These are phyloP conservation scores for Podospora australis DNA, from an alignment of 495 filamentous ascomycete genomes.

Conservation along the genomic window DNA sequence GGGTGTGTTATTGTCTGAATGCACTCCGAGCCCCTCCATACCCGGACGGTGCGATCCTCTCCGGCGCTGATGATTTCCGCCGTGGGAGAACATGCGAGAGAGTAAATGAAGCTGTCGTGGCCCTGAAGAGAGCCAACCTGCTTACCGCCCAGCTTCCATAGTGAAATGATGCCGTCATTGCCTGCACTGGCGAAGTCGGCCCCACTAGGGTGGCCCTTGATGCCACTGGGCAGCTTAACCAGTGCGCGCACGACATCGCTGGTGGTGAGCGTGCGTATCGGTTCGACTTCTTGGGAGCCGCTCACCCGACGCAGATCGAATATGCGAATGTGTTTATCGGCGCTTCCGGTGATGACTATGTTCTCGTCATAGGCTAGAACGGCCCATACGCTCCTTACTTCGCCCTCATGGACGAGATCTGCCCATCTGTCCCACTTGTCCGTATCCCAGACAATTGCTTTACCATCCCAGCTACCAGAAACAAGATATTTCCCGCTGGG, in stretches of 20 bases:
- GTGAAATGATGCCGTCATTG: slow-evolving; percentile 77
- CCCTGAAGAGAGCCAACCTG: slow-evolving; percentile 70
- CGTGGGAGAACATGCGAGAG: slow-evolving; percentile 65
- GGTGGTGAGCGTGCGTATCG: slow-evolving; percentile 68
- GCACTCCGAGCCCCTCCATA: slow-evolving; percentile 79
- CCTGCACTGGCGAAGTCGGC: slow-evolving; percentile 85
- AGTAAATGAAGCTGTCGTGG: slow-evolving; percentile 95
- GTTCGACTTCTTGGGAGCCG: slow-evolving; percentile 61
- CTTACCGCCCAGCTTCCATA: slow-evolving; percentile 73
- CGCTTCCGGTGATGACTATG: slow-evolving; percentile 84
- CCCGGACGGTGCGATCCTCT: slow-evolving; percentile 83
- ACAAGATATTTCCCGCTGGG: slow-evolving; percentile 65
- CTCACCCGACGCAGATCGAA: slow-evolving; percentile 64
- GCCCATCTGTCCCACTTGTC: slow-evolving; percentile 62
- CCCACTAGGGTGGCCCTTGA: slow-evolving; percentile 60
- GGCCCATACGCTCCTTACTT: slow-evolving; percentile 74
- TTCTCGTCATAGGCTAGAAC: slow-evolving; percentile 76
- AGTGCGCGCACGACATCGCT: slow-evolving; percentile 82
- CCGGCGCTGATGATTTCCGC: slow-evolving; percentile 87
- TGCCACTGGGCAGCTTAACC: slow-evolving; percentile 60
- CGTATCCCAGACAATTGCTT: slow-evolving; percentile 70
- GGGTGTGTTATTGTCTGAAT: slow-evolving; percentile 96
- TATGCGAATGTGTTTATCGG: slow-evolving; percentile 81
- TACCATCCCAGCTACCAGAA: slow-evolving; percentile 92
- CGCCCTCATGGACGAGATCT: slow-evolving; percentile 61